Evolutionary conservation across 2,329 filamentous ascomycete genomes (phyloP).

Genomic region (Fusarium sp.): DNA sequence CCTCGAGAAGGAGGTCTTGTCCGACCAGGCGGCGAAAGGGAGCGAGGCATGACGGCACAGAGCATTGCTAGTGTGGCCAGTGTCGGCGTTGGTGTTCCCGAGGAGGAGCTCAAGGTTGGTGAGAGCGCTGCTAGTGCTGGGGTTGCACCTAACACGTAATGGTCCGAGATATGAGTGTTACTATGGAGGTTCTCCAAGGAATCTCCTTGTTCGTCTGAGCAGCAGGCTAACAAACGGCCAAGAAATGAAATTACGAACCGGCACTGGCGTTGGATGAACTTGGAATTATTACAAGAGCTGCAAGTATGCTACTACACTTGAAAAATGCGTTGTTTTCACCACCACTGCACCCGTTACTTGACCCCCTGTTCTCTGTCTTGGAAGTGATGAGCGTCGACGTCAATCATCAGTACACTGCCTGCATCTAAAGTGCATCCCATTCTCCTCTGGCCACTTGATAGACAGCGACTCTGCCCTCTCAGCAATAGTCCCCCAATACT

Average conservation of each 20-base stretch:
- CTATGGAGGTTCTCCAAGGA: background rate
- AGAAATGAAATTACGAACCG: conserved; percentile 35
- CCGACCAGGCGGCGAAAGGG: conserved; percentile 46
- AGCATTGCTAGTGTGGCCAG: conserved; percentile 60
- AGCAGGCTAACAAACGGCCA: conserved; percentile 15
- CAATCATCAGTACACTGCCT: too few relatives aligned
- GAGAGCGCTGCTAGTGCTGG: conserved; percentile 66
- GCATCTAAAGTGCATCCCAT: background rate
- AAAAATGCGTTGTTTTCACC: background rate
- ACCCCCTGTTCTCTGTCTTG: too few relatives aligned
- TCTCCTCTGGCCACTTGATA: conserved; percentile 5
- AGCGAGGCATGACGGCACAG: conserved; percentile 53
- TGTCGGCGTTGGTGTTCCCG: conserved; percentile 63
- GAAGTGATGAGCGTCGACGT: too few relatives aligned
- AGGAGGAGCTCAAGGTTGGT: conserved; percentile 68
- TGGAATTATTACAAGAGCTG: conserved; percentile 26
- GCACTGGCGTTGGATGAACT: conserved; percentile 39
- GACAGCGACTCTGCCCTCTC: background rate
- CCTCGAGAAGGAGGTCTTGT: conserved; percentile 51
- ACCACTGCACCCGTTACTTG: background rate
- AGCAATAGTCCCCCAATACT: background rate
- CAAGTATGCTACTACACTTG: conserved; percentile 3
- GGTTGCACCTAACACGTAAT: conserved; percentile 33
- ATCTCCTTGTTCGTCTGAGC: background rate
- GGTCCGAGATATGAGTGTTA: background rate